These are phyloP conservation scores for Begonia loranthoides DNA, from an alignment of 306 rosid genomes.

Conservation along the genomic window DNA sequence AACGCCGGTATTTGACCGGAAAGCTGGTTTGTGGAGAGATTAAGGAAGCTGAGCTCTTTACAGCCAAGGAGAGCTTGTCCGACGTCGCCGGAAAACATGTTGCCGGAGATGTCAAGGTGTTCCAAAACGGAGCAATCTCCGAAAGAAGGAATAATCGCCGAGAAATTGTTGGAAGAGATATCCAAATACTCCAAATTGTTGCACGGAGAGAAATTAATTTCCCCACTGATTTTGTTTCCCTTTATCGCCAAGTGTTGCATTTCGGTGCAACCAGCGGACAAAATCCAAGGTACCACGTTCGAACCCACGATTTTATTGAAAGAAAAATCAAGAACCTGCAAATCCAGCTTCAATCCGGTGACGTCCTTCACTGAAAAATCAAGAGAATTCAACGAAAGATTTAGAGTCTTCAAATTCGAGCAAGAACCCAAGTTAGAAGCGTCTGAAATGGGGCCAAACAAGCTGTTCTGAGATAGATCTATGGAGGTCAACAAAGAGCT, in stretches of 20 bases:
- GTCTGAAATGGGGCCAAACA: conserved; percentile 38
- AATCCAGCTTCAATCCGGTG: conserved; percentile 16
- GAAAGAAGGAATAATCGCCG: conserved; percentile 34
- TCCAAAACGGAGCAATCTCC: conserved; percentile 47
- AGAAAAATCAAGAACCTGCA: conserved; percentile 50
- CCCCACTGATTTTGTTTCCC: conserved; percentile 58
- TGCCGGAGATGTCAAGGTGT: conserved; percentile 61
- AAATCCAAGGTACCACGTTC: conserved; percentile 35
- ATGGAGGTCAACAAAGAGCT: conserved; percentile 28
- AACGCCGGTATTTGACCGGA: conserved; percentile 42
- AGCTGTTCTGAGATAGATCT: conserved; percentile 60
- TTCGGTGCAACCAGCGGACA: conserved; percentile 22
- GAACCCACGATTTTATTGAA: conserved; percentile 46
- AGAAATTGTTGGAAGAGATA: conserved; percentile 59
- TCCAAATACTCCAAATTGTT: conserved; percentile 29
- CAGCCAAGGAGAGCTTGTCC: conserved; percentile 28
- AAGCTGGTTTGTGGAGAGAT: conserved; percentile 51
- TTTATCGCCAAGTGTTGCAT: conserved; percentile 26
- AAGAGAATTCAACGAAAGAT: conserved; percentile 44
- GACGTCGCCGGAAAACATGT: conserved; percentile 55
- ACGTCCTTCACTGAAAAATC: conserved; percentile 16
- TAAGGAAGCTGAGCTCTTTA: conserved; percentile 29
- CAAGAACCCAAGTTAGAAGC: conserved; percentile 31
- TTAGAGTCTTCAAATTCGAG: conserved; percentile 35
- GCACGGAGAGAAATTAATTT: conserved; percentile 30